These are phyloP conservation scores for Cryptomeria japonica DNA, from an alignment of 75 land plant species.

Conservation along the genomic window DNA sequence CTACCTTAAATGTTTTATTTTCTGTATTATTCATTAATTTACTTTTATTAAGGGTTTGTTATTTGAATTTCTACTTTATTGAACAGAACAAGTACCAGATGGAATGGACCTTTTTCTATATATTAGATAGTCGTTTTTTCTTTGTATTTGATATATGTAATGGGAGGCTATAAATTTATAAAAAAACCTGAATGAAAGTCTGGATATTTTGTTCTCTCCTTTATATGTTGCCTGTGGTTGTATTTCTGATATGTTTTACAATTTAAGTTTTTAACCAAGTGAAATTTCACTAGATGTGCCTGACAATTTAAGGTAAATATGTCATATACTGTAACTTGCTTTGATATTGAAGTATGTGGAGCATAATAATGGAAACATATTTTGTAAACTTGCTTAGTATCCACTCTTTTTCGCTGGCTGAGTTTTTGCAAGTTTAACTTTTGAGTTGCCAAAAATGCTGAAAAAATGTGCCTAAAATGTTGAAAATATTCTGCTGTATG, in stretches of 20 bases:
- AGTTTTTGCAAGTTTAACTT: no score
- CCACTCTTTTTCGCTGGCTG: no score
- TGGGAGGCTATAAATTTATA: neutral
- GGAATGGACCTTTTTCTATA: neutral
- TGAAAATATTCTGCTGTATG: no score
- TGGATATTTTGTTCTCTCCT: neutral
- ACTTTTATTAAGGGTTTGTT: no score
- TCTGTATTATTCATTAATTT: no score
- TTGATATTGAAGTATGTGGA: neutral
- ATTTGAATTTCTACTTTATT: no score
- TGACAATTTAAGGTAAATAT: neutral
- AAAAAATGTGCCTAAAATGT: no score
- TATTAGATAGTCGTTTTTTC: neutral
- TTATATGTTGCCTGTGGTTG: no score
- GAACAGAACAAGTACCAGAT: neutral
- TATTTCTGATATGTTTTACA: neutral
- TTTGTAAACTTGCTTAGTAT: no score
- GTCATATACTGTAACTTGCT: neutral
- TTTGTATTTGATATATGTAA: neutral
- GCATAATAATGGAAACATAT: neutral
- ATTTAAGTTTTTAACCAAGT: neutral
- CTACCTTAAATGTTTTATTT: no score
- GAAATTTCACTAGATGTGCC: neutral
- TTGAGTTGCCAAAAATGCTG: no score
- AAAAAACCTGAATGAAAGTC: neutral